phyloP scores from a whole-genome alignment of 257 asterid genomes.

The Echium plantagineum region DNA sequence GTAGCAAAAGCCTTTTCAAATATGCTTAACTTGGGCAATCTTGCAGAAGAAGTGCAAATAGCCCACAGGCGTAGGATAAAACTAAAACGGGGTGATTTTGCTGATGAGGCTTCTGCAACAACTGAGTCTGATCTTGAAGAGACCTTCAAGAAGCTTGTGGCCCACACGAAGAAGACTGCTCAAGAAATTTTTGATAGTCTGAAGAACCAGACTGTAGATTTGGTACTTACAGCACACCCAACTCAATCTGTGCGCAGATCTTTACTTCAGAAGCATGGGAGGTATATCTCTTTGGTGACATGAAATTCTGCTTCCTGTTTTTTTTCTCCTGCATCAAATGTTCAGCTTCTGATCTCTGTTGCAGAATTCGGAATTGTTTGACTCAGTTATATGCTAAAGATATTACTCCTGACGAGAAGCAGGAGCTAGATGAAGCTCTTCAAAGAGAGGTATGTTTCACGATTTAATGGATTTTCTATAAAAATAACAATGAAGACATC shows the following conservation, averaged over 20 bases:
- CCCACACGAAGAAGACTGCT: conserved; percentile 66
- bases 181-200: conserved; percentile 77
- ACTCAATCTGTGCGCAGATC: conserved; percentile 95
- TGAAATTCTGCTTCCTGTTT: not conserved
- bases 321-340: not conserved
- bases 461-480: not conserved
- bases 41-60: conserved; percentile 98
- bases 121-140: conserved; percentile 92
- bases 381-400: conserved; percentile 80
- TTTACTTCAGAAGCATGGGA: conserved; percentile 86
- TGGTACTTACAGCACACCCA: conserved; percentile 88
- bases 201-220: conserved; percentile 84
- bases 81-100: conserved; percentile 60
- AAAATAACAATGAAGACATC: not conserved
- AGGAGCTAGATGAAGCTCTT: conserved; percentile 92
- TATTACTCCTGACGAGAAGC: conserved; percentile 87
- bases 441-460: conserved; percentile 71
- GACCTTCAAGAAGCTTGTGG: conserved; percentile 80
- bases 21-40: conserved; percentile 90
- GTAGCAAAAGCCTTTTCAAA: conserved; percentile 78
- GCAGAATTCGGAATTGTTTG: conserved; percentile 74
- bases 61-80: conserved; percentile 83
- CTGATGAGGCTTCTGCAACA: conserved; percentile 89
- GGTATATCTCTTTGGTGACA: conserved; percentile 31
- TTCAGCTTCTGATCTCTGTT: not conserved